A percentile compares a stretch with the other conserved stretches of the same genome.
These are phyloP conservation scores for Erigeron canadensis DNA, from an alignment of 129 eudicot genomes.

Conservation along the genomic window DNA sequence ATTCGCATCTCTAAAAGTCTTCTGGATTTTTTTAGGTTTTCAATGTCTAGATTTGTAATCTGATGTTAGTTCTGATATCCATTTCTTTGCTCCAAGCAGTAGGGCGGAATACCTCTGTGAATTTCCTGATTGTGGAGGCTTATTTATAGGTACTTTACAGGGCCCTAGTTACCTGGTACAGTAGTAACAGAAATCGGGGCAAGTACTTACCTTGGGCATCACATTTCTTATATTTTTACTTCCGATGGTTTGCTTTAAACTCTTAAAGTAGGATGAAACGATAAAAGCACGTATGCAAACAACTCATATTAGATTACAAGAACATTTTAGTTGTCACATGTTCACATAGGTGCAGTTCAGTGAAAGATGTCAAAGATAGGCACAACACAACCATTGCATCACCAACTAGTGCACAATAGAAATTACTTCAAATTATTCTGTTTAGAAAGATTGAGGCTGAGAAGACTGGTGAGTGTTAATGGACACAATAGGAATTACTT, in stretches of 20 bases:
- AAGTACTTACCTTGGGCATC: background rate
- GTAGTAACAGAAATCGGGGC: no score
- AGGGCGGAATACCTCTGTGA: background rate
- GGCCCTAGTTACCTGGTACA: background rate
- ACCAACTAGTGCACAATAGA: background rate
- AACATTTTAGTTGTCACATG: background rate
- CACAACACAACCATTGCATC: background rate
- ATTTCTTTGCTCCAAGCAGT: background rate
- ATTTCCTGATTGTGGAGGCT: background rate
- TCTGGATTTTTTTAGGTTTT: background rate
- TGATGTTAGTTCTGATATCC: background rate
- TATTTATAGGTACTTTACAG: background rate
- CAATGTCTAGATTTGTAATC: background rate
- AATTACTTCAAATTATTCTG: background rate
- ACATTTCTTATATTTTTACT: background rate
- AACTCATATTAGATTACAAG: background rate
- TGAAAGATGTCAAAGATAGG: background rate
- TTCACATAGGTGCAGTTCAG: background rate
- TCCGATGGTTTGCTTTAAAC: background rate
- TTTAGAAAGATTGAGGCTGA: no score
- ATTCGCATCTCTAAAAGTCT: background rate
- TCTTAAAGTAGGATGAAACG: background rate
- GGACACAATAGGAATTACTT: no score
- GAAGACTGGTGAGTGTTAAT: background rate
- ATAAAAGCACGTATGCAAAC: background rate